A percentile compares a stretch with the other conserved stretches of the same genome.
phyloP scores from a whole-genome alignment of 768 basidiomycete genomes.

The Lactifluus volemus region DNA sequence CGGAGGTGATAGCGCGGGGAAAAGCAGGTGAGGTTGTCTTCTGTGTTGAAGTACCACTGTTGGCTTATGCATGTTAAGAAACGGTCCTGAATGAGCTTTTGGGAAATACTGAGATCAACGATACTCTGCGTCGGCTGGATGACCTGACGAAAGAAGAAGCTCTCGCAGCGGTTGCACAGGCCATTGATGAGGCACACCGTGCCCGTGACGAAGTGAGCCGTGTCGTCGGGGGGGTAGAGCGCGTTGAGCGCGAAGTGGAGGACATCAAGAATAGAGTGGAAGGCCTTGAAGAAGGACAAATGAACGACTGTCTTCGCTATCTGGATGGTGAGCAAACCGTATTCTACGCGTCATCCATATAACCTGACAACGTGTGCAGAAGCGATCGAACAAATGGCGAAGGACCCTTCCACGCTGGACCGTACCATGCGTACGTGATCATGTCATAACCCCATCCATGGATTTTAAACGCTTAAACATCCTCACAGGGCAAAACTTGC shows the following conservation, averaged over 20 bases:
- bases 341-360: neutral
- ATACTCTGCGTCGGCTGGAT: too few relatives aligned
- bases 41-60: neutral
- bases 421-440: neutral
- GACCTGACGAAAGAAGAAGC: too few relatives aligned
- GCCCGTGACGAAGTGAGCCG: too few relatives aligned
- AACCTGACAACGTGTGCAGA: neutral
- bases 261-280: neutral
- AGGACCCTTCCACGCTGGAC: neutral
- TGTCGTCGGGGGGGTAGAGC: neutral
- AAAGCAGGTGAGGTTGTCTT: too few relatives aligned
- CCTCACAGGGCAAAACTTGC: too few relatives aligned
- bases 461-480: neutral
- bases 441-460: neutral
- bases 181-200: neutral
- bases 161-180: too few relatives aligned
- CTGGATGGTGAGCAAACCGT: neutral
- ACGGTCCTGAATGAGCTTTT: neutral
- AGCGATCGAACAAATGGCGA: neutral
- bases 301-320: neutral
- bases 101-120: too few relatives aligned
- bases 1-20: neutral
- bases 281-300: neutral
- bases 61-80: neutral
- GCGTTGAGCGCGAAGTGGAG: neutral